Percentiles rank a stretch among this genome's conserved stretches.
Evolutionary conservation across 192 early-diverging fungal genomes (phyloP).

Genomic region (Entophlyctis luteolus): DNA sequence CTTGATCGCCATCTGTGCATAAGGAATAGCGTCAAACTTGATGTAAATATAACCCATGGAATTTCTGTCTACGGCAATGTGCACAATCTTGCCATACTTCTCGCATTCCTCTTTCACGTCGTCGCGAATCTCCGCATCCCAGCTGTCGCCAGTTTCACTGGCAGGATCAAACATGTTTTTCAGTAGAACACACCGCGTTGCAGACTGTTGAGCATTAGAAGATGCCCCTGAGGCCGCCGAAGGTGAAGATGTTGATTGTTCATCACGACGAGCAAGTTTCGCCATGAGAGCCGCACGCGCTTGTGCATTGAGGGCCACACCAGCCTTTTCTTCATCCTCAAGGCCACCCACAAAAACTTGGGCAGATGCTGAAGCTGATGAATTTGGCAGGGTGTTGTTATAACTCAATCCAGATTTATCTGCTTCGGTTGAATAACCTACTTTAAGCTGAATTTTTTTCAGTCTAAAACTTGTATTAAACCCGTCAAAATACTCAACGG

Average conservation of each 20-base stretch:
- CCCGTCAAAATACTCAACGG: too few relatives aligned
- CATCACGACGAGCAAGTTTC: slow-evolving; percentile 59
- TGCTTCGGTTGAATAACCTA: slow-evolving; percentile 66
- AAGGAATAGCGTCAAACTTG: slow-evolving; percentile 67
- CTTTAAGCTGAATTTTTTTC: slow-evolving; percentile 70
- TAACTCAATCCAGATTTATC: neutral
- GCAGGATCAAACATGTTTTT: slow-evolving; percentile 85
- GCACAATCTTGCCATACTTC: slow-evolving; percentile 71
- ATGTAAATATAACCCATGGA: slow-evolving; percentile 70
- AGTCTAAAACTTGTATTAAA: too few relatives aligned
- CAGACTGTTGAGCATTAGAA: slow-evolving; percentile 49
- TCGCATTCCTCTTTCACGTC: slow-evolving; percentile 82
- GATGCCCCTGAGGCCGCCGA: neutral
- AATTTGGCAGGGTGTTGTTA: neutral
- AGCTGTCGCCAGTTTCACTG: slow-evolving; percentile 76
- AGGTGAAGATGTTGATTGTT: neutral
- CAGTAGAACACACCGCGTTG: slow-evolving; percentile 65
- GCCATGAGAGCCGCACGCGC: slow-evolving; percentile 77
- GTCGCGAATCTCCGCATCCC: slow-evolving; percentile 79
- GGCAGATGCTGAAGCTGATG: neutral
- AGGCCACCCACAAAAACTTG: neutral
- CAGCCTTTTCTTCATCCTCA: slow-evolving; percentile 53
- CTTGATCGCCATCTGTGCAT: slow-evolving; percentile 64
- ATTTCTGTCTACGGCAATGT: slow-evolving; percentile 68
- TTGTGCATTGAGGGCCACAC: slow-evolving; percentile 64